A percentile compares a stretch with the other conserved stretches of the same genome.
These are phyloP conservation scores for Thermothelomyces thermophilus DNA, from an alignment of 2,329 filamentous ascomycete species.

Conservation along the genomic window DNA sequence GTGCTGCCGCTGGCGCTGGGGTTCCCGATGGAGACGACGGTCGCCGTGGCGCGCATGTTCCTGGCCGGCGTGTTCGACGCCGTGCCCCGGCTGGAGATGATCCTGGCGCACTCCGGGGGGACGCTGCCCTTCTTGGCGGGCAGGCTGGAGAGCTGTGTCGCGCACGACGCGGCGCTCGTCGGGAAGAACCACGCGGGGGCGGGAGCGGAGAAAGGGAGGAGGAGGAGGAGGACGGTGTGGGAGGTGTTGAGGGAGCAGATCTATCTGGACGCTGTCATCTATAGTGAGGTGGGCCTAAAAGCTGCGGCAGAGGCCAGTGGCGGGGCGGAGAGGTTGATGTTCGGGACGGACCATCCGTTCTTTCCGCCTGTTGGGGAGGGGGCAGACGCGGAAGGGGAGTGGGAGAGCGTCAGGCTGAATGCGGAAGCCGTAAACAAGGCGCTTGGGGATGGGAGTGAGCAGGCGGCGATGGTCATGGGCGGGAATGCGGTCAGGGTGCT, in stretches of 20 bases:
- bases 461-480: slow-evolving; percentile 25
- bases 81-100: slow-evolving; percentile 60
- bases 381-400: slow-evolving; percentile 43
- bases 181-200: slow-evolving; percentile 41
- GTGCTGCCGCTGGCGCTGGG: slow-evolving; percentile 80
- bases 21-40: slow-evolving; percentile 88
- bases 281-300: slow-evolving; percentile 65
- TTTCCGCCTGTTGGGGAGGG: slow-evolving; percentile 64
- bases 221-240: slow-evolving; percentile 45
- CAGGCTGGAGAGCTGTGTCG: slow-evolving; percentile 78
- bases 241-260: slow-evolving; percentile 62
- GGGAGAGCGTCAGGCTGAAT: slow-evolving; percentile 59
- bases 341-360: slow-evolving; percentile 79
- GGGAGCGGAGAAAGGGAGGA: slow-evolving; percentile 35
- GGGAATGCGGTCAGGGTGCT: slow-evolving; percentile 27
- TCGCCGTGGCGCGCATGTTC: slow-evolving; percentile 81
- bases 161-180: slow-evolving; percentile 69
- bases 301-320: slow-evolving; percentile 61
- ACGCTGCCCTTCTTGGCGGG: slow-evolving; percentile 85
- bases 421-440: slow-evolving; percentile 27
- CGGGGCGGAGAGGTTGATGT: slow-evolving; percentile 65
- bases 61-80: slow-evolving; percentile 79
- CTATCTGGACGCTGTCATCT: slow-evolving; percentile 81
- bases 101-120: slow-evolving; percentile 83
- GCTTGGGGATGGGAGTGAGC: slow-evolving; percentile 24